phyloP scores from a whole-genome alignment of 306 rosid genomes.

The Hippophae tibetana region DNA sequence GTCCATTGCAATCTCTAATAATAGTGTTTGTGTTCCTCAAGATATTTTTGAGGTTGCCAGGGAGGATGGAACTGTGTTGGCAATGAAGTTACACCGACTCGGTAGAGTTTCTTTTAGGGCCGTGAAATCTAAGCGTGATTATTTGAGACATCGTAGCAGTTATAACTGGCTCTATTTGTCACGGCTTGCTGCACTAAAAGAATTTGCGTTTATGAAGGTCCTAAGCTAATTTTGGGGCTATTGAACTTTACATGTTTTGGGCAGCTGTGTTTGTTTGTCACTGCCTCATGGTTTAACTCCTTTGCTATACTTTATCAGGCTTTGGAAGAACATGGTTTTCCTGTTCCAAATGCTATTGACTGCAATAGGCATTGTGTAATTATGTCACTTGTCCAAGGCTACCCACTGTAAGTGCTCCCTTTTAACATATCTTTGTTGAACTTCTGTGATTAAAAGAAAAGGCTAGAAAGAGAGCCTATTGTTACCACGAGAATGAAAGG shows the following conservation, averaged over 20 bases:
- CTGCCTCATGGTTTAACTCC: constrained; percentile 10
- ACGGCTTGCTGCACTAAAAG: constrained; percentile 87
- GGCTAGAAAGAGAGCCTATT: too few species aligned
- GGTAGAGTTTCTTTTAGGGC: constrained; percentile 92
- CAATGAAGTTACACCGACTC: constrained; percentile 83
- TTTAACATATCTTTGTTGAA: constrained; percentile 2
- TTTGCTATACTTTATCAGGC: constrained; percentile 43
- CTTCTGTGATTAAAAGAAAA: too few species aligned
- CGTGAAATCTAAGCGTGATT: constrained; percentile 93
- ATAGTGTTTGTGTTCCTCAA: constrained; percentile 20
- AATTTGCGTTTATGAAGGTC: constrained; percentile 93
- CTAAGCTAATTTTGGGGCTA: background rate
- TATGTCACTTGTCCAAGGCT: constrained; percentile 91
- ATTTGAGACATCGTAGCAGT: constrained; percentile 76
- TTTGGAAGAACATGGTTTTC: constrained; percentile 68
- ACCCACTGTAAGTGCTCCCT: constrained; percentile 61
- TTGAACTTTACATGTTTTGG: constrained; percentile 2
- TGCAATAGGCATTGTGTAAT: constrained; percentile 80
- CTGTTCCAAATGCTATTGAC: constrained; percentile 79
- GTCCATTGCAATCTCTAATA: background rate
- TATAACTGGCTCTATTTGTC: constrained; percentile 88
- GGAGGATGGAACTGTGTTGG: constrained; percentile 79
- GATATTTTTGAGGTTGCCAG: constrained; percentile 89
- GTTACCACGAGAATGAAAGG: too few species aligned
- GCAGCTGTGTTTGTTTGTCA: background rate